Evolutionary conservation across 371 early-diverging fungal species (phyloP).

Genomic region (Mucor circinelloides): DNA sequence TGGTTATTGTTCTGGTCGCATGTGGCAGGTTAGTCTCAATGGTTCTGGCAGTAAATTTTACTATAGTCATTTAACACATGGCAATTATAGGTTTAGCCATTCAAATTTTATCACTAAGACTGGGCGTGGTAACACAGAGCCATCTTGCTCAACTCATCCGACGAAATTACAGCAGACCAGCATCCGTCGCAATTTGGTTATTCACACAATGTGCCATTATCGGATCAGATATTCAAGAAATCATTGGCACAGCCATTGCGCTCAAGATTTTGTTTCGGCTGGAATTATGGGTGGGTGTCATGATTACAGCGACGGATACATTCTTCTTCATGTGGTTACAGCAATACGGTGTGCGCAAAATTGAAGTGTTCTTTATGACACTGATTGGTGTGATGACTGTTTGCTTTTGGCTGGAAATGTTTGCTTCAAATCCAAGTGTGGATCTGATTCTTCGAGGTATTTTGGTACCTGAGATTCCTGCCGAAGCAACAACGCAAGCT

Average conservation of each 20-base stretch:
- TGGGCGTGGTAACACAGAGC: constrained; percentile 74
- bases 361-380: constrained; percentile 67
- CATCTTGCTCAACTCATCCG: constrained; percentile 67
- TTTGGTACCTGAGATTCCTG: constrained; percentile 58
- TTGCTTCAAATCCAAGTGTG: constrained; percentile 57
- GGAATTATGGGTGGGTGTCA: constrained; percentile 66
- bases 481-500: constrained; percentile 62
- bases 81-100: constrained; percentile 58
- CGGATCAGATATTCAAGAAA: constrained; percentile 76
- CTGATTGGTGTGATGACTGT: constrained; percentile 66
- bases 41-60: too few species aligned
- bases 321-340: constrained; percentile 68
- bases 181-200: constrained; percentile 55
- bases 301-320: constrained; percentile 72
- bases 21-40: constrained; percentile 34
- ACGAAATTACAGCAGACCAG: constrained; percentile 48
- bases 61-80: not conserved
- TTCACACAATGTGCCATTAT: constrained; percentile 78
- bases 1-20: constrained; percentile 72
- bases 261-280: constrained; percentile 65
- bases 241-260: constrained; percentile 78
- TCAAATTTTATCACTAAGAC: constrained; percentile 65
- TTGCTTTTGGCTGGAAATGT: constrained; percentile 74
- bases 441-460: constrained; percentile 63
- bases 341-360: constrained; percentile 66